Conservation (phyloP, 495 filamentous ascomycete genomes). For the Hypoxylon perforatum region DNA sequence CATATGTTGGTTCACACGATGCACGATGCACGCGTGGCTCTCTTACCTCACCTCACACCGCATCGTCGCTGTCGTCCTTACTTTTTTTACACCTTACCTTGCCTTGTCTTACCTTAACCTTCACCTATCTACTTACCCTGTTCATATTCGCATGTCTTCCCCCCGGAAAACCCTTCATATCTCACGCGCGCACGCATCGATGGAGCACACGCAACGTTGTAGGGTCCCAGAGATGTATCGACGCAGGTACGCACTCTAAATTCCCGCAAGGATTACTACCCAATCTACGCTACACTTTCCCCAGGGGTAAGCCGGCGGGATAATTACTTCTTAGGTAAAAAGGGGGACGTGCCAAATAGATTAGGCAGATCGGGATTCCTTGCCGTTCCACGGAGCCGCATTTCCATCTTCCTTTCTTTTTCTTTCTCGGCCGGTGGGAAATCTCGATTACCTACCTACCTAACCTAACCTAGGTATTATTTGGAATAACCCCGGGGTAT, state of each 20-base stretch:
- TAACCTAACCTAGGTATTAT: conserved; percentile 9
- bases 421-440: no score
- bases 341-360: conserved; percentile 23
- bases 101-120: no score
- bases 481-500: not conserved
- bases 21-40: no score
- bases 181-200: not conserved
- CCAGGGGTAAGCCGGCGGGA: not conserved
- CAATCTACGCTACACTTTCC: not conserved
- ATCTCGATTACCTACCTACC: no score
- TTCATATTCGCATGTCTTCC: no score
- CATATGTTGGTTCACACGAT: no score
- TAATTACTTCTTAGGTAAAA: no score
- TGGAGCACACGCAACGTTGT: conserved; percentile 8
- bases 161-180: not conserved
- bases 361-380: conserved; percentile 37
- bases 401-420: no score
- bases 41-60: no score
- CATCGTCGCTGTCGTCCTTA: no score
- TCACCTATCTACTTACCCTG: no score
- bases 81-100: no score
- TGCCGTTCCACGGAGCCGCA: conserved; percentile 25
- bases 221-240: conserved; percentile 2
- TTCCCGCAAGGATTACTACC: not conserved
- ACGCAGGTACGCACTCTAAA: conserved; percentile 23